Percentiles rank a stretch among this genome's conserved stretches.
phyloP scores from a whole-genome alignment of 2,329 filamentous ascomycete species.

The Gliomastix tumulicola region DNA sequence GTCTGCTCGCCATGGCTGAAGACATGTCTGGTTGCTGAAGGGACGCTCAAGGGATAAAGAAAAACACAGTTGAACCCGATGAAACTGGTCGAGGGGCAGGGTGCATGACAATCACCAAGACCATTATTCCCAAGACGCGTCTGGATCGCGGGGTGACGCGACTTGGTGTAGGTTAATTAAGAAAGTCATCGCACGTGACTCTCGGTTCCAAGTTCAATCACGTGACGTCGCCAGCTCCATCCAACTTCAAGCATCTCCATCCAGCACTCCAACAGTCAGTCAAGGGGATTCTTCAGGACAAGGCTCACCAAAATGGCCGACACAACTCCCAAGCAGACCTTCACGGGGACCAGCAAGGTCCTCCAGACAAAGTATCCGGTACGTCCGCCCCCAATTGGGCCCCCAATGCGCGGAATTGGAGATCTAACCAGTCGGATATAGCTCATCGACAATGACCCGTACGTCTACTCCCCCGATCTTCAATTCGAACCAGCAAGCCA shows the following conservation, averaged over 20 bases:
- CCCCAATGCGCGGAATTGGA: conserved; percentile 11
- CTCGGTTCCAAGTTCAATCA: too few species aligned
- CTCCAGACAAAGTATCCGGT: conserved; percentile 83
- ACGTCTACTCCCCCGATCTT: conserved; percentile 25
- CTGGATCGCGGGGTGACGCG: conserved; percentile 5
- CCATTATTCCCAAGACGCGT: too few species aligned
- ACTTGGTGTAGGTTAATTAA: background rate
- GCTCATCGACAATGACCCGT: conserved; percentile 99
- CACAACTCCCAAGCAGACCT: conserved; percentile 29
- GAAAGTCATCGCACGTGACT: conserved; percentile 4
- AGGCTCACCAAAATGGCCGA: conserved; percentile 26
- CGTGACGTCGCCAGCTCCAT: conserved; percentile 2
- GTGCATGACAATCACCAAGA: too few species aligned
- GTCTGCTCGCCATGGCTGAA: background rate
- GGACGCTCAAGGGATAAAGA: too few species aligned
- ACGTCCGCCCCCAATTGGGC: conserved; percentile 27
- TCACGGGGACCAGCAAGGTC: conserved; percentile 56
- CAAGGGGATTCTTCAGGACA: too few species aligned
- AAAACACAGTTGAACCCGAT: too few species aligned
- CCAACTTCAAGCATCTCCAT: background rate
- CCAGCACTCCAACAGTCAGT: too few species aligned
- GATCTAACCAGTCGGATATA: conserved; percentile 31
- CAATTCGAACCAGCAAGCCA: background rate
- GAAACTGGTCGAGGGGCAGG: too few species aligned
- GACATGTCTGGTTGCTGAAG: conserved; percentile 5